A percentile compares a stretch with the other conserved stretches of the same genome.
Conservation (phyloP, 352 stramenopile species). For the Aphanomyces euteiches region DNA sequence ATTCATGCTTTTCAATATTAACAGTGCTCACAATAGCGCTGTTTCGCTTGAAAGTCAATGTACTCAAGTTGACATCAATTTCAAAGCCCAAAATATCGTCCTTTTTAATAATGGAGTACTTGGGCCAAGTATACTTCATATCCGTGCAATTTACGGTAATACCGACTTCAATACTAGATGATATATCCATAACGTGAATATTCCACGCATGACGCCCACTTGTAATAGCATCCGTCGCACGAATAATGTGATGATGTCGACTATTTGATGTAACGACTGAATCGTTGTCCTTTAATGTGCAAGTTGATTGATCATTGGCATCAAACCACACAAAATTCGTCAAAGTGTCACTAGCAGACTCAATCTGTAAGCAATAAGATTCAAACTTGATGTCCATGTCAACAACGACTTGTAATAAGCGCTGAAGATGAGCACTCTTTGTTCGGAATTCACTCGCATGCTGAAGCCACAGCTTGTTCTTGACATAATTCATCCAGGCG, state of each 20-base stretch:
- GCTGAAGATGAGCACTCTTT: constrained; percentile 58
- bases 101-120: constrained; percentile 3
- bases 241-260: too few species aligned
- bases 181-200: background rate
- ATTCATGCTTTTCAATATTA: background rate
- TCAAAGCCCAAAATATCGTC: constrained; percentile 46
- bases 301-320: background rate
- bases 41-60: constrained; percentile 47
- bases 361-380: background rate
- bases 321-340: background rate
- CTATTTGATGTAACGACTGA: too few species aligned
- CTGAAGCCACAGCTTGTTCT: constrained; percentile 50
- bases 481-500: constrained; percentile 31
- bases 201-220: constrained; percentile 6
- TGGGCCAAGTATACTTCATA: background rate
- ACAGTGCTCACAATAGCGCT: constrained; percentile 24
- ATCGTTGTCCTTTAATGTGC: too few species aligned
- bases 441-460: constrained; percentile 43
- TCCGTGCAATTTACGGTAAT: background rate
- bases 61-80: constrained; percentile 38
- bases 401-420: constrained; percentile 53
- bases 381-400: constrained; percentile 38
- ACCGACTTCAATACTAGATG: background rate
- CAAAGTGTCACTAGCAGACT: constrained; percentile 1
- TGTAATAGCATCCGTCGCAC: background rate